Base-by-base conservation (phyloP, 2,329 filamentous ascomycete genomes). In the Blastomyces percursus region DNA sequence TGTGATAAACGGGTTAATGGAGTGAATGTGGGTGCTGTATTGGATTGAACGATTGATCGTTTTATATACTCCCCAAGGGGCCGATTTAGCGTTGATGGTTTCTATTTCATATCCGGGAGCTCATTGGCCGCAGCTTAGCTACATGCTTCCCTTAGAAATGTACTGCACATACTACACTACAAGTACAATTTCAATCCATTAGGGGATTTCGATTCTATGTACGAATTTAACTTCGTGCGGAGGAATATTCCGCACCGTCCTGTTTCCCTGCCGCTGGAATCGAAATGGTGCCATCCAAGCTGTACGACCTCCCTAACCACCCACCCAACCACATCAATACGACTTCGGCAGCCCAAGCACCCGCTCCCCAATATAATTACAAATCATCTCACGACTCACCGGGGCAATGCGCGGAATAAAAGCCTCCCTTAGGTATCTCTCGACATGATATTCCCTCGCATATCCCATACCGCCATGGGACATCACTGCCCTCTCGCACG, bases 391-490 rank as follows among this genome's bases (percentile, higher is more conserved):
- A 58, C 80, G 72, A 66, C 81, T 84, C 5, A 85, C 82, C 0
- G 83, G 83, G 2, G 83, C 83, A 64, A 86, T 82, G 24, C 83
- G 70, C 0, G 83, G 83, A 8, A 85, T 82, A 62, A 85, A 79
- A 59, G 79, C 81, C 70, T 85, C 83, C 44, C 84, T 74, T 62
- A 86, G 67, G 70, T 83, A 86, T 56, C 84, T 74, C 71, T 86
- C 83, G 0, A 86, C 84, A 70, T 86, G 80, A 67, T 85, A 86
- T 67, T 86, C 83, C 63, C 81, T 79, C 9, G 83, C 82, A 73
- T 86, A 86, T 0, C 83, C 83, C 83, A 85, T 86, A 0, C 83
- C 83, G 38, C 83, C 83, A 69, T 84, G 82, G 1, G 78, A 77
- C 66, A 86, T 55, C 21, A 65, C 77, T n/a, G 81, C 81, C 32